Conservation (phyloP, 2,329 filamentous ascomycete genomes). For the Nemania sp. region DNA sequence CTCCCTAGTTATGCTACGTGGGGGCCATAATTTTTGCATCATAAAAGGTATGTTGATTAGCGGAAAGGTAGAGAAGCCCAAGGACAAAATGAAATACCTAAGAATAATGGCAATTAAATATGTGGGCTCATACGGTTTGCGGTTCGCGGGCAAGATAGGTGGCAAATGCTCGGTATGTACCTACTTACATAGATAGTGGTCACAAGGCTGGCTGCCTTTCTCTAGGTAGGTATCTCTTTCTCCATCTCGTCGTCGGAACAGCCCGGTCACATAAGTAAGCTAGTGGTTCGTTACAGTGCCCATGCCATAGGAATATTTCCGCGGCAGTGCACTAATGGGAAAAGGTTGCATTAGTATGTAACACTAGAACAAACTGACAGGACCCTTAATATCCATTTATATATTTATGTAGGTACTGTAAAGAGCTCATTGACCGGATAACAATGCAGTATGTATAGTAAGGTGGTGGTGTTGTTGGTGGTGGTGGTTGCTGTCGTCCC, state of each 20-base stretch:
- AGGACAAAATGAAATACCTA: background rate
- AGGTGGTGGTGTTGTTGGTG: too few relatives aligned
- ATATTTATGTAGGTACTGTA: background rate
- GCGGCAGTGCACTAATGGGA: conserved; percentile 12
- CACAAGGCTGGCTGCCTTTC: conserved; percentile 28
- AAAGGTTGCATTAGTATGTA: conserved; percentile 25
- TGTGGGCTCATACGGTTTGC: too few relatives aligned
- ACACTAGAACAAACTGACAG: conserved; percentile 15
- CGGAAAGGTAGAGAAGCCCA: background rate
- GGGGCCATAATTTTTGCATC: background rate
- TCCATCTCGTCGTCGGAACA: conserved; percentile 9
- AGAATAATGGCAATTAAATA: too few relatives aligned
- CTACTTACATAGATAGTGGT: conserved; percentile 12
- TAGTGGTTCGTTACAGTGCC: conserved; percentile 13
- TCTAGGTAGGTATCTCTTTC: too few relatives aligned
- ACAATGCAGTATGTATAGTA: too few relatives aligned
- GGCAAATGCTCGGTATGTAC: too few relatives aligned
- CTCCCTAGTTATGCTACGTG: background rate
- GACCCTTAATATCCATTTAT: conserved; percentile 26
- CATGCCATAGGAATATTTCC: conserved; percentile 12
- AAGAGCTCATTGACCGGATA: conserved; percentile 4
- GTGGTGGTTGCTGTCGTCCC: background rate
- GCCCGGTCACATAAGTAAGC: conserved; percentile 2
- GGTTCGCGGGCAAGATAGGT: conserved; percentile 25
- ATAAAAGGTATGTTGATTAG: background rate